Conservation (phyloP, 306 rosid species). For the Senna siamea region DNA sequence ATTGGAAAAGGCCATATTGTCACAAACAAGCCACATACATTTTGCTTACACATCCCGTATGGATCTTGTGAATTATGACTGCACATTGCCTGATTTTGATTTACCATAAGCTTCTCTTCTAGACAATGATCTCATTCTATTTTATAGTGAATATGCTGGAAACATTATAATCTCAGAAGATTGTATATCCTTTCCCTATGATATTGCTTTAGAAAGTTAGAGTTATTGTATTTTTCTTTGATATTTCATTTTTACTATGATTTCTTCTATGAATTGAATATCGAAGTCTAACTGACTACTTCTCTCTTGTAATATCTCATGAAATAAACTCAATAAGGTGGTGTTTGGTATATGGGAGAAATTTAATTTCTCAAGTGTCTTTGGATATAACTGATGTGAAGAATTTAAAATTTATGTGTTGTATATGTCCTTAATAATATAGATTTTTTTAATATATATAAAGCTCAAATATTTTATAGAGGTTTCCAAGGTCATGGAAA, state of each 20-base stretch:
- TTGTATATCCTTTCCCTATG: constrained; percentile 24
- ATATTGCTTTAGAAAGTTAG: constrained; percentile 13
- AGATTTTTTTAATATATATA: too few species aligned
- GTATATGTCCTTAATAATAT: too few species aligned
- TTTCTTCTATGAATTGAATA: constrained; percentile 15
- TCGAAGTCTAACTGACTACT: background rate
- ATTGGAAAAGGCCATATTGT: constrained; percentile 82
- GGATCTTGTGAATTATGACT: constrained; percentile 17
- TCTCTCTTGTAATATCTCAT: background rate
- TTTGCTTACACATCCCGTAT: constrained; percentile 95
- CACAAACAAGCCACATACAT: constrained; percentile 95
- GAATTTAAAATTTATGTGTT: too few species aligned
- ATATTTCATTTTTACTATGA: background rate
- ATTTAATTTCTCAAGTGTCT: too few species aligned
- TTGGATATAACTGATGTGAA: too few species aligned
- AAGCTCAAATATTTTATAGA: too few species aligned
- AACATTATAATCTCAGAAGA: constrained; percentile 10
- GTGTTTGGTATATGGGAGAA: too few species aligned
- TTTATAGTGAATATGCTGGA: constrained; percentile 1
- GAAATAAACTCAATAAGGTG: constrained; percentile 1
- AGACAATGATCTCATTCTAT: constrained; percentile 24
- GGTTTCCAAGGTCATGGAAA: too few species aligned
- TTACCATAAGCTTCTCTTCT: constrained; percentile 25
- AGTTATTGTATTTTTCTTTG: constrained; percentile 16
- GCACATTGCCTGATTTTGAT: constrained; percentile 5